These are phyloP conservation scores for Rutstroemia sp. DNA, from an alignment of 2,329 filamentous ascomycete genomes.

Conservation along the genomic window DNA sequence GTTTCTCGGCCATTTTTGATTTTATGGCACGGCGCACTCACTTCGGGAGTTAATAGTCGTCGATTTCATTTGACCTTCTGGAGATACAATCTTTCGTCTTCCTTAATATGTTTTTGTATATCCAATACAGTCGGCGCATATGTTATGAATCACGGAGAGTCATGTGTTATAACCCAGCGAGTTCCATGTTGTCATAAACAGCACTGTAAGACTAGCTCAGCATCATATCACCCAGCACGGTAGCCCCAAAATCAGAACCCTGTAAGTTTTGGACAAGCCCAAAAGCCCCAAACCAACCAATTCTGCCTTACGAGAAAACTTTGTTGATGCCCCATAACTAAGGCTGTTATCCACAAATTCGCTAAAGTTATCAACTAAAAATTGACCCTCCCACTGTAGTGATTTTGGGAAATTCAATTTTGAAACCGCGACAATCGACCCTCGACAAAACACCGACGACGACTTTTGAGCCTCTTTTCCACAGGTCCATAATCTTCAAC, in stretches of 20 bases:
- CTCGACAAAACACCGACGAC: slow-evolving; percentile 20
- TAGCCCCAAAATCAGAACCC: too few species aligned
- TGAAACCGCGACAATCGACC: slow-evolving; percentile 8
- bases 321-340: background rate
- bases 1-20: slow-evolving; percentile 33
- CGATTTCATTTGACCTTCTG: slow-evolving; percentile 5
- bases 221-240: too few species aligned
- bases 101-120: background rate
- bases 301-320: background rate
- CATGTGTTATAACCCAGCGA: background rate
- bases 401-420: slow-evolving; percentile 3
- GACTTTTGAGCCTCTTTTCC: slow-evolving; percentile 19
- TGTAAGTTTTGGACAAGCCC: too few species aligned
- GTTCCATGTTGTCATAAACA: background rate
- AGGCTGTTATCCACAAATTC: slow-evolving; percentile 1
- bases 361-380: slow-evolving; percentile 5
- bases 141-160: background rate
- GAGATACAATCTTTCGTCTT: background rate
- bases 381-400: slow-evolving; percentile 6
- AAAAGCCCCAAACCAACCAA: background rate
- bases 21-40: slow-evolving; percentile 12
- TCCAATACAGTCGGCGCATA: background rate
- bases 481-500: slow-evolving; percentile 24
- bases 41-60: background rate
- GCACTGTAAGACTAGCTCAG: background rate